Base-by-base conservation (phyloP, 768 basidiomycete genomes). In the Mrakia blollopis region DNA sequence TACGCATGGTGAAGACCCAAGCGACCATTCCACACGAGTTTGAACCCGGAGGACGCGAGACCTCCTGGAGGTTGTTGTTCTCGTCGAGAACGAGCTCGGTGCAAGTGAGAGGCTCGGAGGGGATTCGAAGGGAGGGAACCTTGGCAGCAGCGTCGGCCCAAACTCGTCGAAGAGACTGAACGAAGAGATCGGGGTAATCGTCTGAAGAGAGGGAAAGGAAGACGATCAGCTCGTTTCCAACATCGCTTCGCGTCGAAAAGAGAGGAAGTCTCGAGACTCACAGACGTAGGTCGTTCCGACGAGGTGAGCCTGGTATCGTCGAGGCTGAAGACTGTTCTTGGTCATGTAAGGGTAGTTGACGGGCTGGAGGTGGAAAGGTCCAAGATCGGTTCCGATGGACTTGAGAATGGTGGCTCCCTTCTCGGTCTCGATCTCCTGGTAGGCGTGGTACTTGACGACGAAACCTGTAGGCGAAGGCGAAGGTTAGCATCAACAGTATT, bases 101-200 rank as follows among this genome's bases (percentile, higher is more conserved):
- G 25, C 92, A 91, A 81, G 91, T 89, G 65, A 98, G 85, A 77
- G 92, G 87, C 63, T 88, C 88, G 83, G 92, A 91, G 8, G 97
- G 97, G 50, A 89, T 81, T 50, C 87, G 87, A 71, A 94, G 85
- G 25, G 89, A 88, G 18, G 92, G 85, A 81, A 92, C 88, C 37
- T 84, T 85, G 80, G 90, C 89, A 28, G 81, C 79, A 32, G 83
- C 80, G 41, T 80, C 81, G 79, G 88, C 85, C 97, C 97, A 99
- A 79, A 94, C 87, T 81, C 94, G 93, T 81, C 94, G 92, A 78
- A 98, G 86, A 10, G 96, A 94, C 86, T 98, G 98, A 54, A 94
- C 91, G 87, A 98, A 99, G 79, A 99, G 89, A 81, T 97, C 97
- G 60, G 97, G 97, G 91, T 98, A 99, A 85, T 98, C 97, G 85